Conservation (phyloP, 768 basidiomycete species). For the Amanita rimosa region DNA sequence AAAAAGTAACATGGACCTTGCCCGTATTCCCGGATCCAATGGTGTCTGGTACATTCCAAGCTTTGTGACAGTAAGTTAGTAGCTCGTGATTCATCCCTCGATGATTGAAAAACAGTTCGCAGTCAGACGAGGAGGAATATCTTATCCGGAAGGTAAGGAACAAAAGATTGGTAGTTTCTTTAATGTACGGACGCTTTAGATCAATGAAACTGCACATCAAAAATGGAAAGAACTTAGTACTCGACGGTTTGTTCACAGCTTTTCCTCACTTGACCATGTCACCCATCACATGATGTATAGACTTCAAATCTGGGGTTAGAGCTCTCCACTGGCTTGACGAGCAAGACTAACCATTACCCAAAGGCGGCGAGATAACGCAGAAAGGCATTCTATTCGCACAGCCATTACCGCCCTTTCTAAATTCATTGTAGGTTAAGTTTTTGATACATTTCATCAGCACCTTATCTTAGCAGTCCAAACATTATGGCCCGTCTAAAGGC, state of each 20-base stretch:
- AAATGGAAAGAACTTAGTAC: slow-evolving; percentile 74
- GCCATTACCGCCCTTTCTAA: slow-evolving; percentile 60
- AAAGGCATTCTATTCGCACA: slow-evolving; percentile 61
- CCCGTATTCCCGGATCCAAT: slow-evolving; percentile 26
- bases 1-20: slow-evolving; percentile 8
- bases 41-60: slow-evolving; percentile 60
- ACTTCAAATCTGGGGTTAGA: slow-evolving; percentile 63
- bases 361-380: slow-evolving; percentile 61
- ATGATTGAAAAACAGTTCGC: slow-evolving; percentile 6
- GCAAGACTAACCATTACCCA: slow-evolving; percentile 5
- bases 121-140: slow-evolving; percentile 65
- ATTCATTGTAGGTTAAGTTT: slow-evolving; percentile 40
- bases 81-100: neutral
- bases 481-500: slow-evolving; percentile 57
- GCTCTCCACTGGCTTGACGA: slow-evolving; percentile 3
- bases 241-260: slow-evolving; percentile 40
- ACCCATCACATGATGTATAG: slow-evolving; percentile 26
- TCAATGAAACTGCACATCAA: slow-evolving; percentile 63
- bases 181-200: slow-evolving; percentile 29
- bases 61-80: slow-evolving; percentile 45
- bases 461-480: slow-evolving; percentile 48
- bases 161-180: neutral
- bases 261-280: neutral
- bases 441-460: slow-evolving; percentile 1
- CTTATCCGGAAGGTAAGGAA: slow-evolving; percentile 61